Conservation (phyloP, 2,329 filamentous ascomycete species). For the Aspergillus caelatus region DNA sequence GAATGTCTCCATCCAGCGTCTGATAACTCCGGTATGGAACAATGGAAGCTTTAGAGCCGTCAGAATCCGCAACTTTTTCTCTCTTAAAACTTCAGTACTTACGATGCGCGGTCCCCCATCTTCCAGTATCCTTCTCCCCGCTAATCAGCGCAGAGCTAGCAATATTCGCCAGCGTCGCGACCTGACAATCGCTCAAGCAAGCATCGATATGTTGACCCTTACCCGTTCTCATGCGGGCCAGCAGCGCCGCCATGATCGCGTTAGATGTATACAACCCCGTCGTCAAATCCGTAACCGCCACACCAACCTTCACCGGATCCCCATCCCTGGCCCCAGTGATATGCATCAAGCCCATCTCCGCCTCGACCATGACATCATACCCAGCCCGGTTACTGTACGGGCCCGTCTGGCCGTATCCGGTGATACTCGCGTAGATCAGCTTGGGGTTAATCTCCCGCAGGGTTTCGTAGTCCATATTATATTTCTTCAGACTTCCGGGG, state of each 20-base stretch:
- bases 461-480: constrained; percentile 83
- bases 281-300: constrained; percentile 93
- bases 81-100: constrained; percentile 30
- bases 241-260: constrained; percentile 88
- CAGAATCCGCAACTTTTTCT: constrained; percentile 4
- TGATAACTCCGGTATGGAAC: constrained; percentile 88
- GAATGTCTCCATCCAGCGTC: constrained; percentile 64
- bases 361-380: constrained; percentile 99
- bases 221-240: constrained; percentile 73
- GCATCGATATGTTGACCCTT: constrained; percentile 92
- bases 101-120: constrained; percentile 98
- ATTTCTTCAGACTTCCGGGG: constrained; percentile 85
- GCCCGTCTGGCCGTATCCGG: constrained; percentile 93
- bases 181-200: constrained; percentile 89
- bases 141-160: constrained; percentile 89
- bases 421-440: constrained; percentile 94
- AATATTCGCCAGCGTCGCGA: constrained; percentile 92
- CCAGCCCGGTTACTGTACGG: constrained; percentile 85
- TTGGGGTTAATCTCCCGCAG: constrained; percentile 78
- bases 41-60: constrained; percentile 72
- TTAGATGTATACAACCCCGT: constrained; percentile 95
- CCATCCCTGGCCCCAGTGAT: constrained; percentile 89
- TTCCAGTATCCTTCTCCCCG: constrained; percentile 80
- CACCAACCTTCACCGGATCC: constrained; percentile 93
- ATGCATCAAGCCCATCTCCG: constrained; percentile 97